Base-by-base conservation (phyloP, 257 asterid genomes). In the Henckelia pumila region DNA sequence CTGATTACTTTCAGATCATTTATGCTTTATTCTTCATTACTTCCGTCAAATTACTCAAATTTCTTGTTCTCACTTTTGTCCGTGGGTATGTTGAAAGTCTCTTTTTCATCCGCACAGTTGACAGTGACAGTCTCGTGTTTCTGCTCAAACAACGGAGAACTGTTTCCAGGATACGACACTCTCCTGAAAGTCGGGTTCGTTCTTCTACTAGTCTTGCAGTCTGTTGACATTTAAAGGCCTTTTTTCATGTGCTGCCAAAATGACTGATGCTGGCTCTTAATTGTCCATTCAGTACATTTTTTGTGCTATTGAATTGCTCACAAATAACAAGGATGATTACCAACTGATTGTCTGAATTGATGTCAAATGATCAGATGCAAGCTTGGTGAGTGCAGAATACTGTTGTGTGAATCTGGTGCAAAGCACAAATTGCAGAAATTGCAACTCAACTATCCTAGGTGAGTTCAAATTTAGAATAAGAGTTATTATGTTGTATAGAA, bases 361-460 rank as follows among this genome's bases (percentile, higher is more conserved):
- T 21, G 24, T n/a, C 71, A 61, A n/a, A 72, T 71, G 76, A 26
- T 71, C 85, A 93, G 99, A 65, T 86, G 99, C 88, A 90, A 88
- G 81, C 99, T 93, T 16, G 99, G 99, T n/a, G 96, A 88, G 70
- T 88, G 92, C 79, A 85, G 97, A 77, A 74, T 90, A 58, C 29
- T 93, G 66, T 64, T 93, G 78, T 86, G 95, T 62, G 97, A 93
- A 82, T 75, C 88, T 23, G 94, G 95, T 40, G 74, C 76, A 16
- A 83, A 82, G 49, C 99, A 93, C 82, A 93, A 81, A 79, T 71
- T 90, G 86, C 99, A 93, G 86, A 93, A 93, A 66, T 69, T 93
- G 84, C 99, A 93, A 78, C 97, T 93, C 60, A 90, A 93, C 79
- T 88, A 90, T 73, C 97, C 99, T 37, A 90, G 94, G 99, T 90